Evolutionary conservation across 768 basidiomycete genomes (phyloP).

Genomic region (Strobilomyces echinocephalus): DNA sequence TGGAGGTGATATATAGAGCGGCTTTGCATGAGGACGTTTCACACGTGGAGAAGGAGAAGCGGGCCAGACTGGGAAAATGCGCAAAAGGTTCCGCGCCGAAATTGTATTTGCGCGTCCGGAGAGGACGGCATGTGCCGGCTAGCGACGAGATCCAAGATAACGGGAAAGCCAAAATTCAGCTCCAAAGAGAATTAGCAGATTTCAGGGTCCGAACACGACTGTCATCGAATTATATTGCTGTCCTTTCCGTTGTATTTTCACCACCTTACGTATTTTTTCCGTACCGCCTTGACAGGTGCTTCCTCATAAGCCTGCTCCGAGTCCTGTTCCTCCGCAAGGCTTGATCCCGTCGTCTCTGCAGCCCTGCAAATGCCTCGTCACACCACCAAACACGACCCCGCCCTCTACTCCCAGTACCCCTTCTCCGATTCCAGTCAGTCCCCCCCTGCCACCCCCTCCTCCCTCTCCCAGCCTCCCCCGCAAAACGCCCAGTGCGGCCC

Average conservation of each 20-base stretch:
- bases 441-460: conserved; percentile 2
- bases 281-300: conserved; percentile 34
- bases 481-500: background rate
- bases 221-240: conserved; percentile 28
- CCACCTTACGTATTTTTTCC: conserved; percentile 33
- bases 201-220: conserved; percentile 31
- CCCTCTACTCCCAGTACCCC: conserved; percentile 17
- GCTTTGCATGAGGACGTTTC: conserved; percentile 15
- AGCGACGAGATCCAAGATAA: conserved; percentile 30
- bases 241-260: conserved; percentile 3
- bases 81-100: conserved; percentile 31
- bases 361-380: conserved; percentile 34
- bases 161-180: conserved; percentile 33
- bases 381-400: conserved; percentile 24
- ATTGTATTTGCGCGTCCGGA: conserved; percentile 25
- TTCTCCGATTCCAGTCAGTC: conserved; percentile 27
- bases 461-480: background rate
- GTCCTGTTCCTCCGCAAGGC: conserved; percentile 22
- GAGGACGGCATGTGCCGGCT: conserved; percentile 27
- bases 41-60: conserved; percentile 14
- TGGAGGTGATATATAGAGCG: conserved; percentile 12
- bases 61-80: conserved; percentile 3
- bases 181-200: conserved; percentile 24
- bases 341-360: conserved; percentile 25
- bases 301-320: conserved; percentile 32